Base-by-base conservation (phyloP, 805 yeast species). In the Barnettozyma siamensis region DNA sequence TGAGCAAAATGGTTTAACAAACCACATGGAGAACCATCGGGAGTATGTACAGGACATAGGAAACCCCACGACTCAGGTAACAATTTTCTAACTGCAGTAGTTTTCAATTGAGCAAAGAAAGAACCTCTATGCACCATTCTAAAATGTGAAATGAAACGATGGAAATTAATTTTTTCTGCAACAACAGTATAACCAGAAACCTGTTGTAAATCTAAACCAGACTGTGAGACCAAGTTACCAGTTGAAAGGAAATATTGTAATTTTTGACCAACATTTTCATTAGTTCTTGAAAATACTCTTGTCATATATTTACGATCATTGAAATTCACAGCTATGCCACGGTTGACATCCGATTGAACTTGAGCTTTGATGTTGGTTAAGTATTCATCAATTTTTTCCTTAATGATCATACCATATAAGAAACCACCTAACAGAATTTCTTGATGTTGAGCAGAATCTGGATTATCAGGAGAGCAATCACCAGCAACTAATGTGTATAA, bases 1-100 rank as follows among this genome's bases (percentile, higher is more conserved):
- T 93, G 97, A 9, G 98, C 83, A 69, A 93, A 80, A 73, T 93
- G 99, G 67, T 93, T 93, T 58, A 93, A 71, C 62, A 93, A 73
- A 70, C 99, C 99, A 80, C 99, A 93, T 17, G 99, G 99, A 38
- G 98, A 85, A 55, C 99, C 99, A 83, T 93, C 99, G 6, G 99
- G 99, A 12, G 99, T 93, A 65, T 93, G 99, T 19, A 93, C 99
- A 11, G 99, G 99, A 68, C 99, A 93, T 54, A 93, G 67, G 76
- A 93, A 93, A 3, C 99, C 99, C 99, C 99, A 93, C 1, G 96
- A 86, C 64, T 93, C 99, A 1, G 99, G 99, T 44, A 93, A 74
- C 55, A 93, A 71, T 64, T 93, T 93, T 71, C 99, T 80, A 37
- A 93, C 99, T 1, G 98, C 84, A 19, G 99, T 93, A 32, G 99